Base-by-base conservation (phyloP, 2,329 filamentous ascomycete genomes). In the Aspergillus flavus region DNA sequence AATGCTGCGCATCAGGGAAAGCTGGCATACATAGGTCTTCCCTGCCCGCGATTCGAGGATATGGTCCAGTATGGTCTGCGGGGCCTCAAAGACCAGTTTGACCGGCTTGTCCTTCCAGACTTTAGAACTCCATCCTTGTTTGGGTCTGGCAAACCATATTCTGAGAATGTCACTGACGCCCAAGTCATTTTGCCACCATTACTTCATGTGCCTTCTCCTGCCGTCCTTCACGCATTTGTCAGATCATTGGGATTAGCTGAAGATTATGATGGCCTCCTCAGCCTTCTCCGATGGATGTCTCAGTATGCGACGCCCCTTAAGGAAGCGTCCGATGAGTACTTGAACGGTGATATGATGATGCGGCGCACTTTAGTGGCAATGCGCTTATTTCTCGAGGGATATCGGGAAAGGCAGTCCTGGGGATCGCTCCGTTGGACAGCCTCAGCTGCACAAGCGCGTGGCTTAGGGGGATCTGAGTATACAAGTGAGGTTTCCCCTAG, bases 271-370 rank as follows among this genome's bases (percentile, higher is more conserved):
- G 76, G 77, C 14, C 62, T 83, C 23, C 59, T 81, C 39, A 72
- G 72, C 55, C 69, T 82, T 26, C 68, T 82, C 48, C 73, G 71
- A 21, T 81, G 80, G 80, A 81, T 82, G 77, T 75, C 71, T 34
- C 68, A 68, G 50, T 75, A 72, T 62, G 71, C 73, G 16, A 52
- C 64, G 34, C 68, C 73, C 6, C 63, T 82, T 21, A 73, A 75
- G 26, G 73, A 75, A 58, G 61, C 69, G n/a, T 71, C 76, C 23
- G 73, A 78, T 11, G 74, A 79, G 59, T 69, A 68, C 23, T 50
- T 71, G n/a, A 80, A 79, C 45, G 80, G 80, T 1, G 65, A 68
- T 36, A 71, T 65, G 41, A 74, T 79, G 69, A 73, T 80, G 68
- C 77, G 79, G 43, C 77, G 75, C 39, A 76, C 76, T 26, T 59